Base-by-base conservation (phyloP, 768 basidiomycete genomes). In the Mrakia blollopis region DNA sequence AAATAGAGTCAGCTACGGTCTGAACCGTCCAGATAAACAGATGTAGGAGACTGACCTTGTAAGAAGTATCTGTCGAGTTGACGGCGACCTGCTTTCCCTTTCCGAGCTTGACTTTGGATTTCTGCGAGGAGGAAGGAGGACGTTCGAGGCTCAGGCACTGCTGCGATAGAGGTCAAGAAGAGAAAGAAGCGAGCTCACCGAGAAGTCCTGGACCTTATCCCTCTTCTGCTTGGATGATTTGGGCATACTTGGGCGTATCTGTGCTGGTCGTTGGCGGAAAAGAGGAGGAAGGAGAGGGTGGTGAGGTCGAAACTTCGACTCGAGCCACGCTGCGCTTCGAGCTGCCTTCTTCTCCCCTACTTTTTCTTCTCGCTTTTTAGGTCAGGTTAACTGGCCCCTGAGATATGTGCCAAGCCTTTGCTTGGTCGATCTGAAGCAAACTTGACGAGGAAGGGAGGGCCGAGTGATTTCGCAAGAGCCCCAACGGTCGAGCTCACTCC, bases 41-140 rank as follows among this genome's bases (percentile, higher is more conserved):
- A 44, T 6, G 1, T 2, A 7, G 44, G 3, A 1, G 44, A 77
- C 93, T 89, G 44, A 93, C 90, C 83, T 95, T 94, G 88, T 96
- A 98, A 0, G 95, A 94, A 1, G 96, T 98, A 84, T 98, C 93
- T 80, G 98, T 88, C 8, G 89, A 92, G 87, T 98, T 98, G 65
- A 85, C 87, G 14, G 94, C 87, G 14, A 86, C 82, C 80, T 91
- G 88, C 83, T 95, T 98, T 62, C 92, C 94, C 83, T 96, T 99
- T 50, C 96, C 96, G 70, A 99, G 91, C 84, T 97, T 99, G 52
- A 97, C 87, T 83, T 92, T 98, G 35, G 93, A 89, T 93, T 94
- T 98, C 93, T 98, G 83, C 13, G 57, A 50, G 47, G 57, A 6
- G 25, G 57, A 14, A 57, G 25, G 57, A 57, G n/a, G n/a, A 13